A percentile compares a stretch with the other conserved stretches of the same genome.
Conservation (phyloP, 257 asterid species). For the Penstemon barbatus region DNA sequence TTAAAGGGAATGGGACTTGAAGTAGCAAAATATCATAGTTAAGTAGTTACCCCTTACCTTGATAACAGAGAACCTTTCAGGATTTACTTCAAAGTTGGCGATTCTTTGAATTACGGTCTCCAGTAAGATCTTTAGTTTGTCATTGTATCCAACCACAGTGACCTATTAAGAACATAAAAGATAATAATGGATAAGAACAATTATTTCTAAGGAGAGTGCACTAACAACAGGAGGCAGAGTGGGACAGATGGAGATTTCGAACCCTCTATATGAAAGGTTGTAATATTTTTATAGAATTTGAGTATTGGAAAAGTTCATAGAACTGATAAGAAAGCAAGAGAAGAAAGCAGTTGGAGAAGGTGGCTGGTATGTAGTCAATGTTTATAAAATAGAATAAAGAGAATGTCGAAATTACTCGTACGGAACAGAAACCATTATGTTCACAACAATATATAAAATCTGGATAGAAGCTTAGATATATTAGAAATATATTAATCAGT, state of each 20-base stretch:
- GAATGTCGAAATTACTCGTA: neutral
- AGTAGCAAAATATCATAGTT: slow-evolving; percentile 22
- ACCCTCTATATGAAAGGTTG: slow-evolving; percentile 4
- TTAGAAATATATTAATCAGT: neutral
- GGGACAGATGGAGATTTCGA: neutral
- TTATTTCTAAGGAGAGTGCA: slow-evolving; percentile 1
- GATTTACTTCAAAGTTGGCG: slow-evolving; percentile 82
- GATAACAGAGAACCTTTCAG: slow-evolving; percentile 88
- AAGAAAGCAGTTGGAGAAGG: slow-evolving; percentile 11
- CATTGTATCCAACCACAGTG: slow-evolving; percentile 81
- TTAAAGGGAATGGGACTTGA: slow-evolving; percentile 21
- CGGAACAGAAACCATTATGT: neutral
- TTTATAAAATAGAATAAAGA: slow-evolving; percentile 3
- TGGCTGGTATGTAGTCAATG: neutral
- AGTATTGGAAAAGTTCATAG: slow-evolving; percentile 11
- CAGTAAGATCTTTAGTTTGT: slow-evolving; percentile 79
- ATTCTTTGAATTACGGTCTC: slow-evolving; percentile 70
- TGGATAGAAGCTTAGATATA: neutral
- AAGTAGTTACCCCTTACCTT: slow-evolving; percentile 54
- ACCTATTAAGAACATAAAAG: slow-evolving; percentile 49
- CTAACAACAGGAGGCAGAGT: slow-evolving; percentile 11
- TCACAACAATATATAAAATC: slow-evolving; percentile 2
- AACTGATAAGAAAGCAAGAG: slow-evolving; percentile 19
- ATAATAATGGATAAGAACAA: slow-evolving; percentile 21
- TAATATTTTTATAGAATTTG: neutral